phyloP scores from a whole-genome alignment of 257 asterid species.

The Rauvolfia tetraphylla region DNA sequence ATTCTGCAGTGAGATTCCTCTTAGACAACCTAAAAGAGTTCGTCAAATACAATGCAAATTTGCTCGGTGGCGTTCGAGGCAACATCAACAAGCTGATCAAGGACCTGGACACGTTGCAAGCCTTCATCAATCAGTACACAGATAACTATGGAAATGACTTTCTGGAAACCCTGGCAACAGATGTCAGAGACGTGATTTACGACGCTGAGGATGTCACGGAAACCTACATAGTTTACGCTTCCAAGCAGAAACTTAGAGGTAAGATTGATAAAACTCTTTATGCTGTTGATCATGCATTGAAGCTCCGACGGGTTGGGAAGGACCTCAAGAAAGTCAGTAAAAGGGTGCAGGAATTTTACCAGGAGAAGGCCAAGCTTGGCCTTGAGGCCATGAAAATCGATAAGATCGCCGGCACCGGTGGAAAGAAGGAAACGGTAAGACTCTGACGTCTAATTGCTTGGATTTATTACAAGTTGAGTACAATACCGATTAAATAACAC shows the following conservation, averaged over 20 bases:
- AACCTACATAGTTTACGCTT: conserved; percentile 14
- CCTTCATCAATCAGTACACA: conserved; percentile 4
- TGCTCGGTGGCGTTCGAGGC: neutral
- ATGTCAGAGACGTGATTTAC: conserved; percentile 1
- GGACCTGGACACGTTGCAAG: neutral
- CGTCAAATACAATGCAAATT: neutral
- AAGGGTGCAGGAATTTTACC: conserved; percentile 1
- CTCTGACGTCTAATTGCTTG: too few species aligned
- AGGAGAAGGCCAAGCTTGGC: neutral
- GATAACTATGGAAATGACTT: neutral
- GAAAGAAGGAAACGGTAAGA: neutral
- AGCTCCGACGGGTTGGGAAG: neutral
- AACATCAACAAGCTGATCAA: neutral
- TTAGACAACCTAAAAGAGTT: conserved; percentile 2
- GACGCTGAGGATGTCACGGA: conserved; percentile 31
- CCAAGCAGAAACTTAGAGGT: neutral
- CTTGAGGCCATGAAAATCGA: neutral
- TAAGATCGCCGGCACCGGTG: neutral
- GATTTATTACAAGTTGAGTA: too few species aligned
- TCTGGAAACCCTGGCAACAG: conserved; percentile 9
- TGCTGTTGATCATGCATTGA: neutral
- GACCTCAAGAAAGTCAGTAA: conserved; percentile 2
- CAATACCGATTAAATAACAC: too few species aligned
- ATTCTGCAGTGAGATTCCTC: conserved; percentile 3
- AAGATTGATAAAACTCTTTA: neutral